Conservation (phyloP, 305 asterid species). For the Fraxinus paxiana region DNA sequence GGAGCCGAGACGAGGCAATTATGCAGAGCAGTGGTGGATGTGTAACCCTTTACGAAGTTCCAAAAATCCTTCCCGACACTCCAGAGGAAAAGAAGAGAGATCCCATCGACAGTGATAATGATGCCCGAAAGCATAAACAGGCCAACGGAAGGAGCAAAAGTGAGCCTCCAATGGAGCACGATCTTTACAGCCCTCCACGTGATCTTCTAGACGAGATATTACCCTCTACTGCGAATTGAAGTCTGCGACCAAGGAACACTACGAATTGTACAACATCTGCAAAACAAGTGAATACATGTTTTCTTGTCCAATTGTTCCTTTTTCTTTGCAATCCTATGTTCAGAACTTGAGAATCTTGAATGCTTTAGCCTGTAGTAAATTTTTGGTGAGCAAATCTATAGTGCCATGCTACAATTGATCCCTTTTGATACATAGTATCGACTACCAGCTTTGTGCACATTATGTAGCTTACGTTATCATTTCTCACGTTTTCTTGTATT, state of each 20-base stretch:
- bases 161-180: slow-evolving; percentile 61
- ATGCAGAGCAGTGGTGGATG: slow-evolving; percentile 39
- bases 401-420: neutral
- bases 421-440: neutral
- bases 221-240: slow-evolving; percentile 27
- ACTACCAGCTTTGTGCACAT: neutral
- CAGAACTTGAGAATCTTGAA: neutral
- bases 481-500: neutral
- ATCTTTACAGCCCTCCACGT: slow-evolving; percentile 37
- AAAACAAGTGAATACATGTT: neutral
- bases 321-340: neutral
- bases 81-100: slow-evolving; percentile 18
- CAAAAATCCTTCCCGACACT: slow-evolving; percentile 23
- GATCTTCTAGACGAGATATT: slow-evolving; percentile 37
- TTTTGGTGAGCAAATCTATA: neutral
- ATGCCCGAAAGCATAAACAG: slow-evolving; percentile 21
- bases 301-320: neutral
- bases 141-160: slow-evolving; percentile 63
- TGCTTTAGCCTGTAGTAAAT: neutral
- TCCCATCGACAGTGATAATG: slow-evolving; percentile 30
- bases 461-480: neutral
- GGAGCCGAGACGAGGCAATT: slow-evolving; percentile 35
- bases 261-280: slow-evolving; percentile 11
- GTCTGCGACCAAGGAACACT: neutral
- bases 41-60: slow-evolving; percentile 65